Percentiles rank a stretch among this genome's conserved stretches.
Conservation (phyloP, 345 rosid genomes). For the Rhodamnia argentea region DNA sequence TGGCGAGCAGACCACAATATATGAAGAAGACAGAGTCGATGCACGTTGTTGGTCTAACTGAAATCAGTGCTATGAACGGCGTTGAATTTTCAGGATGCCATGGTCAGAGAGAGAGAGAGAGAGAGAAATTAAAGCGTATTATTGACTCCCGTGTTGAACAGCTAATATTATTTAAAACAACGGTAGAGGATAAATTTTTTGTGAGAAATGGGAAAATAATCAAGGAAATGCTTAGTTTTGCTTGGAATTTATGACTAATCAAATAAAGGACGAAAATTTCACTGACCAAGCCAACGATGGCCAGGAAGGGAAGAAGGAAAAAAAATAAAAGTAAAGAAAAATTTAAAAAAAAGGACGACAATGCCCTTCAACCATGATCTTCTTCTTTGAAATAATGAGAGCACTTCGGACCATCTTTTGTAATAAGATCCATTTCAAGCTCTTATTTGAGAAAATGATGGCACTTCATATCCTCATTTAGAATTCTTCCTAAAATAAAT, state of each 20-base stretch:
- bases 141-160: background rate
- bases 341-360: no score
- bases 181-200: no score
- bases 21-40: background rate
- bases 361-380: rapidly evolving
- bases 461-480: no score
- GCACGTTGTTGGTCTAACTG: background rate
- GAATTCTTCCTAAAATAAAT: background rate
- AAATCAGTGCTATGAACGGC: background rate
- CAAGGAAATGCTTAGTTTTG: background rate
- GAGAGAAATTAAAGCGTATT: background rate
- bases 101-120: background rate
- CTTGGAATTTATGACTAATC: no score
- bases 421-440: no score
- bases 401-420: no score
- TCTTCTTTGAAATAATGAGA: no score
- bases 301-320: no score
- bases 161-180: no score
- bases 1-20: background rate
- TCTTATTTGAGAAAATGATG: rapidly evolving
- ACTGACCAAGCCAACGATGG: no score
- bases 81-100: background rate
- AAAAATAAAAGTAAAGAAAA: no score
- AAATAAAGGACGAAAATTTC: no score
- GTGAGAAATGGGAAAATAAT: background rate